A percentile compares a stretch with the other conserved stretches of the same genome.
These are phyloP conservation scores for Zymoseptoria pseudotritici DNA, from an alignment of 2,329 filamentous ascomycete species.

Conservation along the genomic window DNA sequence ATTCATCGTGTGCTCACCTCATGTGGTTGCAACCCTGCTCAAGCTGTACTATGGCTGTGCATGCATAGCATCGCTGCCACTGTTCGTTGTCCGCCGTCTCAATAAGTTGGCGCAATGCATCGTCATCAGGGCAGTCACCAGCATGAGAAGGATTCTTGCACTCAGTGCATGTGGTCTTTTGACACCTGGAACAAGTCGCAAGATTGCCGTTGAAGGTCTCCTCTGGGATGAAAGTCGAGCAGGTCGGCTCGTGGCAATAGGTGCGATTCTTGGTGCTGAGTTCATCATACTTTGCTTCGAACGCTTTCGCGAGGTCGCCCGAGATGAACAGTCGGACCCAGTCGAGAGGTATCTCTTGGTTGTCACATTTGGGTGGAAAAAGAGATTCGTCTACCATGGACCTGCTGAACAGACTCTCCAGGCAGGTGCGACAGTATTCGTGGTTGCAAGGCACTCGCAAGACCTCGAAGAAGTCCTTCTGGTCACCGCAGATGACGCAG, in stretches of 20 bases:
- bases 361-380: constrained; percentile 52
- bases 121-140: constrained; percentile 44
- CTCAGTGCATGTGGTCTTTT: constrained; percentile 38
- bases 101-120: constrained; percentile 34
- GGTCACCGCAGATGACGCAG: constrained; percentile 27
- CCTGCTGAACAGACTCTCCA: constrained; percentile 38
- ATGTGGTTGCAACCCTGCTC: constrained; percentile 50
- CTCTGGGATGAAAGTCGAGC: constrained; percentile 42
- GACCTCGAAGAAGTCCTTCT: constrained; percentile 24
- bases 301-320: constrained; percentile 29
- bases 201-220: constrained; percentile 27
- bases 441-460: constrained; percentile 33
- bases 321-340: constrained; percentile 33
- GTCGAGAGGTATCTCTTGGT: constrained; percentile 34
- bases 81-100: constrained; percentile 35
- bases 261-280: constrained; percentile 41
- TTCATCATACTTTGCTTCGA: constrained; percentile 43
- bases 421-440: constrained; percentile 46
- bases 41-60: constrained; percentile 44
- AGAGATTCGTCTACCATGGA: constrained; percentile 44
- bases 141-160: constrained; percentile 45
- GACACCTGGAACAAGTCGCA: constrained; percentile 41
- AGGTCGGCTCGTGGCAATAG: constrained; percentile 44
- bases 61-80: constrained; percentile 48
- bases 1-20: constrained; percentile 38